phyloP scores from a whole-genome alignment of 306 rosid genomes.

The Vigna reflexopilosa region DNA sequence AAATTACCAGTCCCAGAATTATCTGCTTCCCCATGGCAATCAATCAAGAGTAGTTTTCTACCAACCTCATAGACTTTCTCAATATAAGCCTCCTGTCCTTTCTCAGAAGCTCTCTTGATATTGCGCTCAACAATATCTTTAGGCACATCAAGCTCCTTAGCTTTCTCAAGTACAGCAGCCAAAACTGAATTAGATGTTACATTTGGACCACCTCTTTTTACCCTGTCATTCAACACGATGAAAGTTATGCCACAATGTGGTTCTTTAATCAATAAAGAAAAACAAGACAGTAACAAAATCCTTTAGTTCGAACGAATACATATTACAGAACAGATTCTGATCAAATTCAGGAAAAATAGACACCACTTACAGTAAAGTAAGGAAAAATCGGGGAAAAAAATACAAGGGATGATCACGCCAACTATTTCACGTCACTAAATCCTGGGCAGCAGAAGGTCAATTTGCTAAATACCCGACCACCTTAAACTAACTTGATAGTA shows the following conservation, averaged over 20 bases:
- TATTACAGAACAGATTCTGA: constrained; percentile 5
- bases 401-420: neutral
- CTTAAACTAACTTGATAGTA: constrained; percentile 17
- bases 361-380: neutral
- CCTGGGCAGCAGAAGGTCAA: neutral
- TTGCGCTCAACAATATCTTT: constrained; percentile 88
- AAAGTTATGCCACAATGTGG: constrained; percentile 26
- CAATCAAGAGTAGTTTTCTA: constrained; percentile 39
- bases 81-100: constrained; percentile 90
- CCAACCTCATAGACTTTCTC: constrained; percentile 88
- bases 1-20: neutral
- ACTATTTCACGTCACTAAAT: constrained; percentile 5
- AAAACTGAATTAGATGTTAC: constrained; percentile 68
- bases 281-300: constrained; percentile 29
- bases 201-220: constrained; percentile 86
- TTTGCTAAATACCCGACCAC: neutral
- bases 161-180: constrained; percentile 82
- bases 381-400: neutral
- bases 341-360: constrained; percentile 19
- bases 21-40: constrained; percentile 9
- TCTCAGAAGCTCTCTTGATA: constrained; percentile 88
- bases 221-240: constrained; percentile 53
- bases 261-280: constrained; percentile 6
- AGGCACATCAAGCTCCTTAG: constrained; percentile 97
- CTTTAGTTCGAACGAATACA: constrained; percentile 23